Evolutionary conservation across 148 eudicot genomes (phyloP), one percentile per base, ranked within the genome.

Genomic region (Rhododendron ferrugineum): DNA sequence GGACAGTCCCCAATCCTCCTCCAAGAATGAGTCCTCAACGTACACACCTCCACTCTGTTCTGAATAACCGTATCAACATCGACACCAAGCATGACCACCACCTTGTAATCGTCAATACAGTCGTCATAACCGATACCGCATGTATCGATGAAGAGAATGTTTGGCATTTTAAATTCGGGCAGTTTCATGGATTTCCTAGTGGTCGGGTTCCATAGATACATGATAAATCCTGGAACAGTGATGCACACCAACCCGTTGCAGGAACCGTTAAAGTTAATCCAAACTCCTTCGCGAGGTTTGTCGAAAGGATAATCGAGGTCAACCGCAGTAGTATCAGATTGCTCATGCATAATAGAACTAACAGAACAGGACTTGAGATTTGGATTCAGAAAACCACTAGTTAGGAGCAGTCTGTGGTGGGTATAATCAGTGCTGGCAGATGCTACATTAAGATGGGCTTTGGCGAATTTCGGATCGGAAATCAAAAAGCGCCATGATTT

Each of bases 211-310:
- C 90, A 91, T 3, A 93, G 9, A 78, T 85, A 83, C 37, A 36
- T 36, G 2, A 36, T 36, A 36, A 2, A 3, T 36, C 37, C 37
- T 36, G 37, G 0, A 36, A 88, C 83, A 4, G 86, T 85, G 10
- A 91, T 37, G 82, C 92, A 93, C 15, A 93, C 83, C 79, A 91
- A 82, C 5, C 95, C 95, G 79, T 93, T 89, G 50, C 90, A 87
- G 66, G 91, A 91, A 80, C 93, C 93, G 6, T 8, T 44, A 44
- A 44, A 44, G 77, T 83, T 82, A 23, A 93, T 47, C 90, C 88
- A 87, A 30, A 78, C 83, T 11, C 84, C 58, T 4, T 58, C 36
- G 46, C 13, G 20, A 0, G 81, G 84, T 30, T 30, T 11, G 22
- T 88, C 81, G 72, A 88, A 58, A 0, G 92, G 93, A 70, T 89